Evolutionary conservation across 768 basidiomycete species (phyloP), one percentile per base, ranked within the genome.

Genomic region (Rhizopogon vesiculosus): DNA sequence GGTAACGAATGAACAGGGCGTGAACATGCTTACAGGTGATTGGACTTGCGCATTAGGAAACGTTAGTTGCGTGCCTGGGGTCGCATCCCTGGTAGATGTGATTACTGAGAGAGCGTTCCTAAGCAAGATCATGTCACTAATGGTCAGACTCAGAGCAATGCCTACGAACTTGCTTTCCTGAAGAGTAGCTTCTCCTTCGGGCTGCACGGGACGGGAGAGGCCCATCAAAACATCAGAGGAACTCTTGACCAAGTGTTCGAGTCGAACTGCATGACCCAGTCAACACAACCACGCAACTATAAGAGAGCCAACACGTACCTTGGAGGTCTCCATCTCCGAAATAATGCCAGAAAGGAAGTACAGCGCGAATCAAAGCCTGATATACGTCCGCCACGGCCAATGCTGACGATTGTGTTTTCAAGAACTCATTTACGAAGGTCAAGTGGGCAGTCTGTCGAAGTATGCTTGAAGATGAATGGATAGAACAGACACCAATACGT

Each of bases 401-500:
- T 39, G 5, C 62, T 57, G 19, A 35, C 10, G 6, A 12, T 42
- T 6, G 54, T 3, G 40, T 57, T 44, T 12, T 56, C 49, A 45
- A 18, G 35, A 60, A 63, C 2, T 45, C 58, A 6, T 57, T 25
- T 42, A 43, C 31, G 45, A 70, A 66, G 41, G 53, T 45, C 15
- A 43, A 25, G 38, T 59, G 54, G 7, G 69, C 68, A 38, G 62
- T 62, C 69, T 69, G 25, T 64, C 64, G 18, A 38, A 52, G 54
- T 29, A 58, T 45, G 1, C 31, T 33, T 33, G 35, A 43, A 62
- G 41, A 16, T 59, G 52, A 25, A 60, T 38, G 3, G 56, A 9
- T 63, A 58, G 57, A 79, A 78, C 38, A 59, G 58, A 13, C 61
- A 41, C 22, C 58, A 62, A 56, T 12, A 15, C 1, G 4, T 12